Conservation (phyloP, 2,329 filamentous ascomycete species). For the Fusarium succisae region DNA sequence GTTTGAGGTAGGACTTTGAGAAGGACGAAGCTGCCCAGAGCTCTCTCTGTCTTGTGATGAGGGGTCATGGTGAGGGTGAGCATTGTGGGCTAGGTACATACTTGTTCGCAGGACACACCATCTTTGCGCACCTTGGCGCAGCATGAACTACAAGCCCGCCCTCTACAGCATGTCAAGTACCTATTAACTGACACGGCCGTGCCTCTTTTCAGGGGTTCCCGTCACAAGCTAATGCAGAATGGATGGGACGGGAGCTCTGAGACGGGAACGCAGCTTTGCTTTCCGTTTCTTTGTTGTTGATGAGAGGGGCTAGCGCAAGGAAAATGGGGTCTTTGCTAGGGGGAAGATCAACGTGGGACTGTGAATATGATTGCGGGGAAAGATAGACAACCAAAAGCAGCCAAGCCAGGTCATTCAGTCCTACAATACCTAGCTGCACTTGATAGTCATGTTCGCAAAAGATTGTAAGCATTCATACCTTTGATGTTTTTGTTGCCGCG, state of each 20-base stretch:
- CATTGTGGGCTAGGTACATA: too few species aligned
- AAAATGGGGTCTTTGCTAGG: slow-evolving; percentile 10
- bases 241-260: background rate
- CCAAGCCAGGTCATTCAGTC: slow-evolving; percentile 5
- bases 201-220: background rate
- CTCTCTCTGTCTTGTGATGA: slow-evolving; percentile 1
- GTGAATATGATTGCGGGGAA: slow-evolving; percentile 9
- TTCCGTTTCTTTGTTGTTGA: slow-evolving; percentile 6
- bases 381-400: slow-evolving; percentile 10
- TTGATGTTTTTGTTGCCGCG: background rate
- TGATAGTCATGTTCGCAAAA: slow-evolving; percentile 19
- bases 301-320: background rate
- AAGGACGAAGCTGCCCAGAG: slow-evolving; percentile 5
- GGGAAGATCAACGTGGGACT: slow-evolving; percentile 3
- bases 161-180: background rate
- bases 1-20: background rate
- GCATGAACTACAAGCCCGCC: background rate
- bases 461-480: slow-evolving; percentile 1
- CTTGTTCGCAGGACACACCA: slow-evolving; percentile 9
- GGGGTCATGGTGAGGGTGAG: background rate
- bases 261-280: slow-evolving; percentile 4
- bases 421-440: background rate
- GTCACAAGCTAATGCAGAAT: slow-evolving; percentile 20
- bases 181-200: background rate
- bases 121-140: background rate